Evolutionary conservation across 192 early-diverging fungal genomes (phyloP).

Genomic region (Backusella australiensis): DNA sequence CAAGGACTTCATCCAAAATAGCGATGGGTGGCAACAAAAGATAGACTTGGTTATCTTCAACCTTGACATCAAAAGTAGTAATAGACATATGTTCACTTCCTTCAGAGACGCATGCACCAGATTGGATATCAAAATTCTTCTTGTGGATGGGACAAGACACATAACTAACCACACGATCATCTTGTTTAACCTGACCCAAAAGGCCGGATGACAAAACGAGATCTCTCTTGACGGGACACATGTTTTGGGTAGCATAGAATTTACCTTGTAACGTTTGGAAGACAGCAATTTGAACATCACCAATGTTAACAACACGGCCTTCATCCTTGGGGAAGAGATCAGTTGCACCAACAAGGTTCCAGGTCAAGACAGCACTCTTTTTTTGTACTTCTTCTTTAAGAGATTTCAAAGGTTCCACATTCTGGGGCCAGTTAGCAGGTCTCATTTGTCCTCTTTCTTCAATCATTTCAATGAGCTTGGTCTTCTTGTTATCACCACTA

Average conservation of each 20-base stretch:
- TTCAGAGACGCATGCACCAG: slow-evolving; percentile 46
- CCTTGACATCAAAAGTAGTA: slow-evolving; percentile 58
- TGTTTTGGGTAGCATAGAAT: slow-evolving; percentile 74
- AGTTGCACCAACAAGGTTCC: slow-evolving; percentile 37
- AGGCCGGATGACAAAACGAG: slow-evolving; percentile 62
- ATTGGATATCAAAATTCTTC: slow-evolving; percentile 54
- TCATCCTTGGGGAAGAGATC: slow-evolving; percentile 44
- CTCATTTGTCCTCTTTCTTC: slow-evolving; percentile 61
- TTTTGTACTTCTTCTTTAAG: slow-evolving; percentile 18
- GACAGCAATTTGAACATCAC: slow-evolving; percentile 64
- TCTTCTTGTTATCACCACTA: slow-evolving; percentile 49
- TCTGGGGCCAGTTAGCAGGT: slow-evolving; percentile 61
- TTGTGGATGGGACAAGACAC: slow-evolving; percentile 70
- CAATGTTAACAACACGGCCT: slow-evolving; percentile 54
- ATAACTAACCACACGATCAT: slow-evolving; percentile 39
- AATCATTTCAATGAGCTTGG: slow-evolving; percentile 52
- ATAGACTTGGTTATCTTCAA: slow-evolving; percentile 42
- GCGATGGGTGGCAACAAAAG: slow-evolving; percentile 43
- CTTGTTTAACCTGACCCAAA: slow-evolving; percentile 42
- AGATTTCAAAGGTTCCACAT: slow-evolving; percentile 22
- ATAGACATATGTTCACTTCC: slow-evolving; percentile 43
- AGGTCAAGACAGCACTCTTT: slow-evolving; percentile 18
- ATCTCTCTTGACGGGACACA: slow-evolving; percentile 76
- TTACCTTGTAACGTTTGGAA: slow-evolving; percentile 44
- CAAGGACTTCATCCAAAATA: slow-evolving; percentile 51